Base-by-base conservation (phyloP, 805 yeast genomes). In the Yarrowia bubula region DNA sequence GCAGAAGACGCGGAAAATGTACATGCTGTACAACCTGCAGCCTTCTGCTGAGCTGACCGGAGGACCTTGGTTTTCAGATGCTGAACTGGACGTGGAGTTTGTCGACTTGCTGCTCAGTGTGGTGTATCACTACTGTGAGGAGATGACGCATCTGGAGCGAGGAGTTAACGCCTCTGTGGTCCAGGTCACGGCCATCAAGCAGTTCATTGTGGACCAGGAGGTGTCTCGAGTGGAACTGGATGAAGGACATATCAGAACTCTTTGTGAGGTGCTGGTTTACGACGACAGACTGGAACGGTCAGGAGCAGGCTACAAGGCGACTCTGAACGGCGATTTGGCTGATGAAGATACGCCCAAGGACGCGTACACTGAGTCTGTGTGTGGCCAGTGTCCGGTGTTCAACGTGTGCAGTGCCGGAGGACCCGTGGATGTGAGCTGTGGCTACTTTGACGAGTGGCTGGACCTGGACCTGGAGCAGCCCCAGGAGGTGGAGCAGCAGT, bases 1-100 rank as follows among this genome's bases (percentile, higher is more conserved):
- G 72, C 86, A 84, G 75, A 98, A 98, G 13, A 93, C 98, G 0
- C 83, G 99, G 69, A 95, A 95, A 73, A 93, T 95, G 38, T 96
- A 93, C 76, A 95, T 95, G 98, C 81, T 95, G 64, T 93, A 92
- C 74, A 87, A 90, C 72, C 79, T 95, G 69, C 97, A 92, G 74
- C 99, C 99, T 5, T 88, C 96, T 3, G 87, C 90, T 37, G 98
- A 93, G 69, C 95, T 95, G 42, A 95, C 98, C 0, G 99, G 99
- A 69, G 99, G 99, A 5, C 98, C 98, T 4, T 95, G 99, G 99
- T 95, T 92, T 74, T 92, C 98, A 0, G 99, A 95, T 74, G 86
- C 92, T 39, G 98, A 95, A 75, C 80, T 95, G 66, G 99, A 95
- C 74, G 86, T 91, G 2, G 98, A 93, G 75, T 95, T 95, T 72